Evolutionary conservation across 495 filamentous ascomycete genomes (phyloP), one percentile per base, ranked within the genome.

Genomic region (Astrocystis sublimbata): DNA sequence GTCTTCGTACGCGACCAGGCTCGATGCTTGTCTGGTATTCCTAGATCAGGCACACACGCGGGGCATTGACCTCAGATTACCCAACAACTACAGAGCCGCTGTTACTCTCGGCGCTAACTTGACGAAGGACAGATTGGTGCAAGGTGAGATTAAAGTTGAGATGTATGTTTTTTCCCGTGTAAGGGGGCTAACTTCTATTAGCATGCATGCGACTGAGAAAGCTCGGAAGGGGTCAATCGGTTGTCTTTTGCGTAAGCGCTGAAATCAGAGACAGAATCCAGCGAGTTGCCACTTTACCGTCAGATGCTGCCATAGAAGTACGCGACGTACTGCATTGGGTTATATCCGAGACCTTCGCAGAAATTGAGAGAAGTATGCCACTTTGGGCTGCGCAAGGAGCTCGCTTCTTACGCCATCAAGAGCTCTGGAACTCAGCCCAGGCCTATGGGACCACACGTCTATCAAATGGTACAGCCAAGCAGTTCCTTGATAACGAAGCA

Each of bases 31-130:
- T 63, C 73, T 90, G 0, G 83, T 93, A 0, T 93, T 88, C 66
- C 76, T 93, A 2, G 90, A 92, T 50, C 85, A 94, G 63, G 83
- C 83, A 0, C 91, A 94, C 63, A 92, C 91, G 0, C 73, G 91
- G 64, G 91, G 91, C 0, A 89, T 84, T 1, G 89, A 93, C 66
- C 65, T 94, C 8, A 86, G 81, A 63, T 66, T 94, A 3, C 89
- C 90, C 0, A 57, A 57, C 0, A 15, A 77, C 12, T 86, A 85
- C 58, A 73, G 83, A 12, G 91, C 87, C 3, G 87, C 87, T 3
- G 83, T 94, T 6, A 92, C 88, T 0, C 75, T 93, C 0, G 88
- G 89, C 0, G 79, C 86, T 0, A 75, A 78, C n/a, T 71, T 90
- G 5, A 88, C 88, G 0, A 92, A 93, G 68, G 89, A 93, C 51